phyloP scores from a whole-genome alignment of 1,284 basidiomycete species.

The Rhodofomes roseus region DNA sequence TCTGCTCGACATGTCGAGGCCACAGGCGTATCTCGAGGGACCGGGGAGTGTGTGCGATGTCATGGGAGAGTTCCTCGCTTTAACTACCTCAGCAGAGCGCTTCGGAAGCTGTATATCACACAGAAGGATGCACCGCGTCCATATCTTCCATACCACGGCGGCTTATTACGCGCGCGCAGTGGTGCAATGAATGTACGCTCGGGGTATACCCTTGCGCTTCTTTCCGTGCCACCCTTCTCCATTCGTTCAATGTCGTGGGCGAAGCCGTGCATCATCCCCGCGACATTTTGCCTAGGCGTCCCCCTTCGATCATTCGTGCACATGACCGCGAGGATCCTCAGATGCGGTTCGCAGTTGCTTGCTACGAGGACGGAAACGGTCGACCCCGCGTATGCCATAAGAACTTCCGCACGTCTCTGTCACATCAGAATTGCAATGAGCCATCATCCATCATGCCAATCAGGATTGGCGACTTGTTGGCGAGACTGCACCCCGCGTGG shows the following conservation, averaged over 20 bases:
- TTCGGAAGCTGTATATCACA: too few relatives aligned
- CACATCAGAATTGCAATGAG: neutral
- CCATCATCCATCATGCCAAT: too few relatives aligned
- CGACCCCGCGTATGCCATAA: neutral
- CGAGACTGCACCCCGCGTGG: too few relatives aligned
- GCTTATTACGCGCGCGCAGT: too few relatives aligned
- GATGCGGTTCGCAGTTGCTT: too few relatives aligned
- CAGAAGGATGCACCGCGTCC: neutral
- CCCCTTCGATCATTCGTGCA: too few relatives aligned
- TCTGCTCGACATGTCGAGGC: neutral
- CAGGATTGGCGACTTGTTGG: neutral
- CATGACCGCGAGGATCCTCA: too few relatives aligned
- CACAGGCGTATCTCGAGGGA: neutral
- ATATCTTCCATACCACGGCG: too few relatives aligned
- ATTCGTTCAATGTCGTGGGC: neutral
- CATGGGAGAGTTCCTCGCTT: neutral
- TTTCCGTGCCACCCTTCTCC: neutral
- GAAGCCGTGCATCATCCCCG: neutral
- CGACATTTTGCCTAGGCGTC: too few relatives aligned
- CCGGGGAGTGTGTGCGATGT: neutral
- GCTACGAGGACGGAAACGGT: too few relatives aligned
- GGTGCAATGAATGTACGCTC: too few relatives aligned
- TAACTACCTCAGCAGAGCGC: constrained; percentile 1
- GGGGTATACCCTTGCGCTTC: too few relatives aligned
- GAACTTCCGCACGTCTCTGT: neutral